Base-by-base conservation (phyloP, 1,284 basidiomycete species). In the Apiotrichum akiyoshidainum region DNA sequence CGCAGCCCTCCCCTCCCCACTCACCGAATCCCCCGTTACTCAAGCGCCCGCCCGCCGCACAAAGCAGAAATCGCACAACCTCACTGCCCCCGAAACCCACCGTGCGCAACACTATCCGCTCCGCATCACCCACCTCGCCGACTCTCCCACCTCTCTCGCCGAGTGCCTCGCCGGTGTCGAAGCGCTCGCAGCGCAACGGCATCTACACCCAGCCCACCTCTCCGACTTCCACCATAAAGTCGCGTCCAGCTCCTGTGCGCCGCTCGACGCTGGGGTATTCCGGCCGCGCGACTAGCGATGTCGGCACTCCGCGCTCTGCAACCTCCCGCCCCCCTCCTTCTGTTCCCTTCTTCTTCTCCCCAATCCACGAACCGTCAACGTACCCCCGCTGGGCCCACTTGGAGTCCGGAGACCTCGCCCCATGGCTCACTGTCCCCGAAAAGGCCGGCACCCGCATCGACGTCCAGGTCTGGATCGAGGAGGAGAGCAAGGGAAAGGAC, bases 341-440 rank as follows among this genome's bases (percentile, higher is more conserved):
- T 17, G 56, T 71, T 16, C 77, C 78, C 11, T 79, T 79, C 66
- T 78, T 70, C 65, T 67, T 79, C 52, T 78, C 77, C 0, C 65
- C 72, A 0, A 69, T 77, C 2, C 76, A 78, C 58, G 54, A 49
- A 2, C 73, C 74, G 1, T 75, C 74, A 1, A 73, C 73, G 0
- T 60, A 76, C 51, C 78, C 78, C 2, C 64, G 71, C 9, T 79
- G 75, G 57, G 47, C 65, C 1, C 58, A 64, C 8, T 61, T 79
- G 13, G 63, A 70, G 35, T 40, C 62, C 0, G 67, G 69, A 11
- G 78, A 79, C 55, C 73, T 77, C 54, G 78, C 73, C 1, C 48
- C 66, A 3, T 79, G 77, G 78, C 51, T 77, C 39, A 67, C 55
- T 0, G 63, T 59, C 0, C 57, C 55, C 12, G 67, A 74, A 40